Base-by-base conservation (phyloP, 2,329 filamentous ascomycete species). In the Neonectria coccinea region DNA sequence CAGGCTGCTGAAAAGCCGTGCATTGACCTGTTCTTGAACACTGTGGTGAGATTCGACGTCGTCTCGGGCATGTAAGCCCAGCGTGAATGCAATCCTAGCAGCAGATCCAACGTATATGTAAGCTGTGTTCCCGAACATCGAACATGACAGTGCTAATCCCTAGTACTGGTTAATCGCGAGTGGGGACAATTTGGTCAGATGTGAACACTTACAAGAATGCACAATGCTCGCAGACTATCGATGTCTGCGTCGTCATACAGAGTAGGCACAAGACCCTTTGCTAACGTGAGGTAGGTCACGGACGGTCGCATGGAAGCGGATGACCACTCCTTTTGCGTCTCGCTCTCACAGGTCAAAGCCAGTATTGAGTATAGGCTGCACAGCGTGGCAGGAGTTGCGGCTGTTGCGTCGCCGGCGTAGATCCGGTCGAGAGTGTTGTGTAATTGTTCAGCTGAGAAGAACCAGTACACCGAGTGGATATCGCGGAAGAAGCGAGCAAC, bases 71-170 rank as follows among this genome's bases (percentile, higher is more conserved):
- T 65, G 58, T 31, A 60, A 41, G n/a, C 62, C 62, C 8, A 65
- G 41, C 0, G 62, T 62, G 2, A 65, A 58, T 11, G 58, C 62
- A 20, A 65, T 56, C 11, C 58, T 51, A 1, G 62, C 62, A 14
- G 62, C 62, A 2, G 58, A 52, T 9, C 62, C 62, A 12, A 65
- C 51, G 47, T 65, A 62, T 16, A 65, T 52, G 14, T 65, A 65
- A 0, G 62, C 58, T n/a, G 62, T 62, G n/a, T 57, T 62, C 16
- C 58, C 58, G 16, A 62, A 65, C 62, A 65, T 62, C 16, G 58
- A 65, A 12, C 57, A 61, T 7, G 62, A 64, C 5, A 64, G 42
- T 5, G 62, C 53, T 10, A 64, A 36, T 3, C 57, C 39, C 62
- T 64, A 31, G 36, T n/a, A 5, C 9, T 20, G 9, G 16, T 61